Percentiles rank a stretch among this genome's conserved stretches.
These are phyloP conservation scores for Fusarium gaditjirri DNA, from an alignment of 2,329 filamentous ascomycete species.

Conservation along the genomic window DNA sequence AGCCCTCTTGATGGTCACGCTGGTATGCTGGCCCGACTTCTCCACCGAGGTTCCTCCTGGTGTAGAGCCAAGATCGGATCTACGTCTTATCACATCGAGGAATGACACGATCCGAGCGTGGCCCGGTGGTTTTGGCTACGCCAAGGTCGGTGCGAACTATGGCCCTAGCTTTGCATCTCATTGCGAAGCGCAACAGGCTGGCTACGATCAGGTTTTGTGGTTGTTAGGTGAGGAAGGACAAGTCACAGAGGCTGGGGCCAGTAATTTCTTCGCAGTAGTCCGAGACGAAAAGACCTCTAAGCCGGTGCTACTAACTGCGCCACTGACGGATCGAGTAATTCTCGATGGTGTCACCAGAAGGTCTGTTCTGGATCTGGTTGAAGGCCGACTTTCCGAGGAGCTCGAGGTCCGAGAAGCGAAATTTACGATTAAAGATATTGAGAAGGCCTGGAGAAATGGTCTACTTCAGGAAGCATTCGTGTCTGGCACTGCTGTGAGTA, in stretches of 20 bases:
- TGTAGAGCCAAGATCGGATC: rapidly evolving
- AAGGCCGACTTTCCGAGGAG: rapidly evolving
- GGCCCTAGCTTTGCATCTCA: not conserved
- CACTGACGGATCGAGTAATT: not conserved
- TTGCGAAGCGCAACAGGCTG: not conserved
- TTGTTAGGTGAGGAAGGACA: rapidly evolving
- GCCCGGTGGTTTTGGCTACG: not conserved
- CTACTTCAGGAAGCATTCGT: not conserved
- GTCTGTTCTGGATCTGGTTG: not conserved
- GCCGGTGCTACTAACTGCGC: rapidly evolving
- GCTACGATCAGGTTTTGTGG: not conserved
- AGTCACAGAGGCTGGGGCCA: not conserved
- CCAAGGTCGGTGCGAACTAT: not conserved
- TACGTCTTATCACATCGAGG: not conserved
- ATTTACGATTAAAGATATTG: rapidly evolving
- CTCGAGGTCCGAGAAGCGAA: not conserved
- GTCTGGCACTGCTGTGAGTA: not conserved
- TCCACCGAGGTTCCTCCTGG: not conserved
- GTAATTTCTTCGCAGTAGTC: not conserved
- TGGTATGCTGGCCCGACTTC: not conserved
- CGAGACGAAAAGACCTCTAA: not conserved
- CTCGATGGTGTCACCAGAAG: not conserved
- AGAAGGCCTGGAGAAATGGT: not conserved
- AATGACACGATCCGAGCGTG: not conserved
- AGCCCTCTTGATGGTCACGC: not conserved